Conservation (phyloP, 2,329 filamentous ascomycete species). For the Penicillium sp. region DNA sequence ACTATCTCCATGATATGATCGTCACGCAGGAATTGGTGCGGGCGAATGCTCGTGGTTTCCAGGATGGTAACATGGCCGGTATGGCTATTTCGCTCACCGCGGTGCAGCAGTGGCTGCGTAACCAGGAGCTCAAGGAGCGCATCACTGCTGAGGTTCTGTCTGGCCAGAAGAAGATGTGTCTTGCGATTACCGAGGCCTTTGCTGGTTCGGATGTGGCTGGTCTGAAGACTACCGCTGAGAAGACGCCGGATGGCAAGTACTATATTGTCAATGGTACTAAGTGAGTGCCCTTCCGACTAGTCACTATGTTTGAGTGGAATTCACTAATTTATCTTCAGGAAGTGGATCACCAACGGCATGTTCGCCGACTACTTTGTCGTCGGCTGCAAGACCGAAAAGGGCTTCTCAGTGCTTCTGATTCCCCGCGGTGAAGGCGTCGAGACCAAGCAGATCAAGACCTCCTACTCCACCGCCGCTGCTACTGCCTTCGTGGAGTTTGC, state of each 20-base stretch:
- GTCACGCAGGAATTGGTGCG: slow-evolving; percentile 72
- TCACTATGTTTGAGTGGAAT: not conserved
- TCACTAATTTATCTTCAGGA: slow-evolving; percentile 57
- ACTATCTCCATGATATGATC: slow-evolving; percentile 84
- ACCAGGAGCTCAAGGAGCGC: slow-evolving; percentile 65
- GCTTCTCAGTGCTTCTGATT: slow-evolving; percentile 75
- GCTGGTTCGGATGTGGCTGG: slow-evolving; percentile 81
- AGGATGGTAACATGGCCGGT: slow-evolving; percentile 83
- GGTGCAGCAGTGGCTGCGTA: slow-evolving; percentile 74
- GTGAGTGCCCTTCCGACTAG: slow-evolving; percentile 18
- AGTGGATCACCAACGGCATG: slow-evolving; percentile 83
- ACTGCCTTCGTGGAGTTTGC: slow-evolving; percentile 81
- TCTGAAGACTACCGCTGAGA: slow-evolving; percentile 74
- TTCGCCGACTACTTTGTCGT: slow-evolving; percentile 83
- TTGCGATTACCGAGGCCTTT: slow-evolving; percentile 87
- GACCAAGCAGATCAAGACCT: slow-evolving; percentile 64
- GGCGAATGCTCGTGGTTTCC: slow-evolving; percentile 74
- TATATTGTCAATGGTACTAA: slow-evolving; percentile 59
- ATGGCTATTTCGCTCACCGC: slow-evolving; percentile 83
- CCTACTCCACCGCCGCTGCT: slow-evolving; percentile 75
- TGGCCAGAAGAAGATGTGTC: slow-evolving; percentile 83
- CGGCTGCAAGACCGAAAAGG: slow-evolving; percentile 76
- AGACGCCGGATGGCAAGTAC: slow-evolving; percentile 73
- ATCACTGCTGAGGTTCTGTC: slow-evolving; percentile 73
- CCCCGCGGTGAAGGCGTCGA: slow-evolving; percentile 69